Base-by-base conservation (phyloP, 192 early-diverging fungal species). In the Linnemannia exigua region DNA sequence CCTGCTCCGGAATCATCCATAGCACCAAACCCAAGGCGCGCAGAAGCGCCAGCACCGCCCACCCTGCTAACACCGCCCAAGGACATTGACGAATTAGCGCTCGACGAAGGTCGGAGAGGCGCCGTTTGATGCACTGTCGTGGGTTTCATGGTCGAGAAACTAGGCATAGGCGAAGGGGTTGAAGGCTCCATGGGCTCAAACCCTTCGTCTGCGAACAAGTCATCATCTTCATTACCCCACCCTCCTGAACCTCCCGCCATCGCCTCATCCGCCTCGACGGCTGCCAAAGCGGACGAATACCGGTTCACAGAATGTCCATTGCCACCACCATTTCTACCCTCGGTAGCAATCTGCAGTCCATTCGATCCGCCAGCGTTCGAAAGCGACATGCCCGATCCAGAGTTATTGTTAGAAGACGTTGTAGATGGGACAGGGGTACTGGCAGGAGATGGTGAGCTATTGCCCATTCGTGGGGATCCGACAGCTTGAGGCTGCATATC, bases 161-260 rank as follows among this genome's bases (percentile, higher is more conserved):
- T 75, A 28, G 70, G 67, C 72, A 61, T 68, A 1, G 82, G 76
- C 3, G 74, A 80, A 5, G 82, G 79, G 25, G 78, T 68, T 31
- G 87, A 54, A 16, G 79, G 79, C 37, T 71, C 80, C 80, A 82
- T 87, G 1, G 77, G 80, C 68, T 80, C 87, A 67, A 87, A 82
- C 11, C 76, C 79, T 25, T 82, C 74, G 44, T 81, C 77, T 11
- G 66, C 84, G 88, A 89, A 88, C 78, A 88, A 81, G 25, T 81
- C 86, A 38, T 90, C 90, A 35, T 89, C 82, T 16, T 79, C 75
- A 28, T 88, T 75, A 15, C 82, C 82, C 84, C 89, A 86, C n/a
- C 61, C 72, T 37, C 74, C 36, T 51, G 77, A 76, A 46, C 79
- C 44, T 79, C 77, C 87, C 2, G 52, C 72, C 70, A 77, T 67